Percentiles rank a stretch among this genome's conserved stretches.
Evolutionary conservation across 2,329 filamentous ascomycete genomes (phyloP).

Genomic region (Lasiodiplodia theobromae): DNA sequence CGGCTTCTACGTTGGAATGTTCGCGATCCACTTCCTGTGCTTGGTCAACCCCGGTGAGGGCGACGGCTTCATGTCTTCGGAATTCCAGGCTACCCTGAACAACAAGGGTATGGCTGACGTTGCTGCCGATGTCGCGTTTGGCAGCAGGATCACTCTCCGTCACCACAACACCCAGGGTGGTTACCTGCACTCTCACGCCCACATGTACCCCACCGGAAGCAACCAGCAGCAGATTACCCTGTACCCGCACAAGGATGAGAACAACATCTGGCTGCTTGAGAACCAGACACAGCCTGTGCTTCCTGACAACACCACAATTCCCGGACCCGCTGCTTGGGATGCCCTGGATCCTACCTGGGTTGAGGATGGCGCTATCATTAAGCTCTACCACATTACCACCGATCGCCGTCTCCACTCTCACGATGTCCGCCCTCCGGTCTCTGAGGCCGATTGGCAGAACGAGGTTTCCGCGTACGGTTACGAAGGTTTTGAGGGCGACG

Average conservation of each 20-base stretch:
- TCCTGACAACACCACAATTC: conserved; percentile 75
- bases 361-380: conserved; percentile 79
- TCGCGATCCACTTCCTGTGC: conserved; percentile 94
- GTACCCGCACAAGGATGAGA: conserved; percentile 98
- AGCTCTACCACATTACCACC: conserved; percentile 83
- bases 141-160: conserved; percentile 83
- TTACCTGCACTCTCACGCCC: conserved; percentile 93
- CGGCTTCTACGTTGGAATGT: conserved; percentile 95
- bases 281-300: conserved; percentile 93
- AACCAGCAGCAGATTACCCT: conserved; percentile 99
- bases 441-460: conserved; percentile 76
- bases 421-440: conserved; percentile 72
- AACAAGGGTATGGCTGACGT: conserved; percentile 96
- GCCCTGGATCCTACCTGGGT: conserved; percentile 72
- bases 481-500: conserved; percentile 94
- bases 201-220: conserved; percentile 98
- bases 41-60: conserved; percentile 94
- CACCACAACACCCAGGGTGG: conserved; percentile 98
- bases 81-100: conserved; percentile 97
- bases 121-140: conserved; percentile 87
- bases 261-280: conserved; percentile 93
- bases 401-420: conserved; percentile 94
- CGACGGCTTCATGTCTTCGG: conserved; percentile 99
- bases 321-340: conserved; percentile 86
- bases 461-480: conserved; percentile 98